Evolutionary conservation across 495 filamentous ascomycete genomes (phyloP), one percentile per base, ranked within the genome.

Genomic region (Neurospora sp.): DNA sequence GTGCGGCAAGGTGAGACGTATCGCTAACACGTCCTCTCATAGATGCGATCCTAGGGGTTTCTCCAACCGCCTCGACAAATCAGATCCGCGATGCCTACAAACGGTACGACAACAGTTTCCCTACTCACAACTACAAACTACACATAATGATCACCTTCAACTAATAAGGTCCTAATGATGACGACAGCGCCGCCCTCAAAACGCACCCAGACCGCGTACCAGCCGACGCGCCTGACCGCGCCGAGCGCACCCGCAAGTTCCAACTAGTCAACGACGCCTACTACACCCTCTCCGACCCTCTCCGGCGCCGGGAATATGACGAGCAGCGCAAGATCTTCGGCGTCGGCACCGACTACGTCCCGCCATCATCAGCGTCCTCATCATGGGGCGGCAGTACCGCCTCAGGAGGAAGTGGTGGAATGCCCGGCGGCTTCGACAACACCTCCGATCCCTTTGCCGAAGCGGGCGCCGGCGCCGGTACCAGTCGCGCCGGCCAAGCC

Each of bases 241-340:
- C 89, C n/a, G 82, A 86, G 3, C 91, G 95, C 75, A 99, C 96
- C 8, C 90, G 91, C 76, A 91, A 92, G 80, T 99, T 99, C 85
- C 96, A 99, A 81, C 89, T 93, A 74, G 92, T 99, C 78, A 99
- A 97, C 84, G 96, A 98, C 81, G 96, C 96, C 77, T 99, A 99
- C 86, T 99, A 94, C 80, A 96, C 94, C 31, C 92, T 99, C 48
- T 94, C 91, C 0, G 94, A 99, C 79, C 78, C 90, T 5, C 76
- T 82, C 8, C 89, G 96, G 2, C 91, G 96, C n/a, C 88, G 89
- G 42, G 93, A 98, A 72, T 99, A 98, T 83, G 95, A 99, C 79
- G 85, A 89, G 62, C 88, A 91, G 48, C 90, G 93, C 69, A 78
- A 76, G 27, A 73, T 81, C 23, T 84, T 78, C 70, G 73, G 74